Evolutionary conservation across 2,329 filamentous ascomycete genomes (phyloP), one percentile per base, ranked within the genome.

Genomic region (Thermoascus crustaceus): DNA sequence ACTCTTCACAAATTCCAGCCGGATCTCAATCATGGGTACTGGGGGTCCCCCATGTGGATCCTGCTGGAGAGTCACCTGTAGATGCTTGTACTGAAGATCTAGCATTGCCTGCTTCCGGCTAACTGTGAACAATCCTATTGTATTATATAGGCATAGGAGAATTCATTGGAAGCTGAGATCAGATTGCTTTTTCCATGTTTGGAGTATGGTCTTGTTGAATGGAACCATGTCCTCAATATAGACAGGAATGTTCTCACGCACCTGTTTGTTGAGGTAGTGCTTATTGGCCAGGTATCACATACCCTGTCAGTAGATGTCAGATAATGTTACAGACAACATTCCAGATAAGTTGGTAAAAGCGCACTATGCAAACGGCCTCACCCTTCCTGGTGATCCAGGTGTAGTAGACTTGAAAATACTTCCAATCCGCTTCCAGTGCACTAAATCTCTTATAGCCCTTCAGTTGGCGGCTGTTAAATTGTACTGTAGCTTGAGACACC

Each of bases 321-420:
- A 32, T 22, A n/a, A 34, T 32, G 23, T 22, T 32, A n/a, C n/a
- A n/a, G n/a, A 37, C 11, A 11, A 40, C 17, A 35, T 6, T 16
- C 33, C 31, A 14, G 11, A 25, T 27, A 18, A 35, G 16, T 31
- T 7, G n/a, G 14, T 14, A 22, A 29, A 23, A 41, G 41, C 32
- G 37, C 31, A 49, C 42, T 19, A 18, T 46, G 16, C 34, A 23
- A 22, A 49, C 37, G 21, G 35, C 32, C 34, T 39, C 30, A 23
- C 36, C 40, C 16, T 46, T 46, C 19, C 37, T 42, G 8, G 35
- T 47, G 22, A 43, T 30, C 29, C 32, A 27, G 6, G 30, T 35
- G 19, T 53, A 53, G 32, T 51, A 48, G 18, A 35, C 19, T 33
- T 30, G 35, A 18, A 53, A 48, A 34, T 45, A 43, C 31, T 51